phyloP scores from a whole-genome alignment of 306 rosid species.

The Trifolium repens region DNA sequence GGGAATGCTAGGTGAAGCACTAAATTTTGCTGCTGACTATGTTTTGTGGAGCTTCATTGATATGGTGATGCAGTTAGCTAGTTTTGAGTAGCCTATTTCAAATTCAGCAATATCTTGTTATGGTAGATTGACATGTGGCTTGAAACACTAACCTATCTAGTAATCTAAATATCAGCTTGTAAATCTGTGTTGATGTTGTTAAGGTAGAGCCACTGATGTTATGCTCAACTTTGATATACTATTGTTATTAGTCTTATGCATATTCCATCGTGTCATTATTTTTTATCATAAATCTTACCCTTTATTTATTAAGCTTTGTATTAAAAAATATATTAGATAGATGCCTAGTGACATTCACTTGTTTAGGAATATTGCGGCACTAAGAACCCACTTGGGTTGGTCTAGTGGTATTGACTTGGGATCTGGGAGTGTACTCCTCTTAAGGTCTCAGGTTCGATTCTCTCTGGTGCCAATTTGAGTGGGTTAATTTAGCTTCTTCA shows the following conservation, averaged over 20 bases:
- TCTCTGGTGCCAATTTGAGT: no score
- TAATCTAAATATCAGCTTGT: conserved; percentile 17
- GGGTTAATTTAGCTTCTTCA: no score
- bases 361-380: not conserved
- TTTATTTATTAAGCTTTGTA: not conserved
- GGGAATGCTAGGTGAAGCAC: conserved; percentile 24
- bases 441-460: no score
- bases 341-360: not conserved
- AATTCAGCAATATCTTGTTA: conserved; percentile 12
- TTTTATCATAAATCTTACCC: not conserved
- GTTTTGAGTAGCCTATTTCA: conserved; percentile 17
- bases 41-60: conserved; percentile 31
- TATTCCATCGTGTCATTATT: not conserved
- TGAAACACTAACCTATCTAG: conserved; percentile 30
- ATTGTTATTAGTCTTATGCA: not conserved
- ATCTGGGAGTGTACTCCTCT: no score
- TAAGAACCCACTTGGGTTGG: no score
- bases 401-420: no score
- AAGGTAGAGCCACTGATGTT: conserved; percentile 4
- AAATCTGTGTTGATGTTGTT: not conserved
- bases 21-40: conserved; percentile 39
- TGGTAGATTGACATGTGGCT: conserved; percentile 20
- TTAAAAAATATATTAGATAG: not conserved
- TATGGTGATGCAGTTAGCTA: conserved; percentile 3
- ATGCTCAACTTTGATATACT: conserved; percentile 19